phyloP scores from a whole-genome alignment of 148 eudicot species.

The Vaccinium myrtillus region DNA sequence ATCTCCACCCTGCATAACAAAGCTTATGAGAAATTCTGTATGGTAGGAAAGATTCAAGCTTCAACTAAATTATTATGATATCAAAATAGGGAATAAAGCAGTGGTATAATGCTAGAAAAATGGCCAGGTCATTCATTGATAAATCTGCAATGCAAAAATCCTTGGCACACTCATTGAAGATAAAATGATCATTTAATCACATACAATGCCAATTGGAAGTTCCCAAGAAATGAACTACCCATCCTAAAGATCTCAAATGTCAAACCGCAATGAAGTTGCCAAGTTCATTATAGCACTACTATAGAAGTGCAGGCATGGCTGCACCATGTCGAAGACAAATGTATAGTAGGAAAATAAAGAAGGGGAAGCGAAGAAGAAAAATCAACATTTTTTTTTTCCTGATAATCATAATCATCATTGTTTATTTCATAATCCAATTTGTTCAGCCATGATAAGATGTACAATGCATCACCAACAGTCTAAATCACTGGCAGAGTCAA shows the following conservation, averaged over 20 bases:
- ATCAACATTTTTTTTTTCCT: not conserved
- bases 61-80: not conserved
- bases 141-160: not conserved
- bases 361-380: not conserved
- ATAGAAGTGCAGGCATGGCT: not conserved
- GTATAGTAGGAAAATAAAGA: not conserved
- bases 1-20: conserved; percentile 35
- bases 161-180: not conserved
- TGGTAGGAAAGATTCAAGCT: not conserved
- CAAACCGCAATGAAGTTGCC: not conserved
- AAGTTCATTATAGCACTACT: not conserved
- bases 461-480: not conserved
- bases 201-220: not conserved
- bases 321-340: not conserved
- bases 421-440: not conserved
- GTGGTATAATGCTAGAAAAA: not conserved
- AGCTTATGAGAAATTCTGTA: not conserved
- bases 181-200: not conserved
- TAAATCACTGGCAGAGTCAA: not conserved
- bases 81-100: not conserved
- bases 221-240: not conserved
- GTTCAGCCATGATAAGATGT: not conserved
- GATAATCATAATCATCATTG: too few relatives aligned
- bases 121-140: not conserved
- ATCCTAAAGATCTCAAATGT: not conserved